Base-by-base conservation (phyloP, 78 protist species). In the Trichosphaerium sp. region DNA sequence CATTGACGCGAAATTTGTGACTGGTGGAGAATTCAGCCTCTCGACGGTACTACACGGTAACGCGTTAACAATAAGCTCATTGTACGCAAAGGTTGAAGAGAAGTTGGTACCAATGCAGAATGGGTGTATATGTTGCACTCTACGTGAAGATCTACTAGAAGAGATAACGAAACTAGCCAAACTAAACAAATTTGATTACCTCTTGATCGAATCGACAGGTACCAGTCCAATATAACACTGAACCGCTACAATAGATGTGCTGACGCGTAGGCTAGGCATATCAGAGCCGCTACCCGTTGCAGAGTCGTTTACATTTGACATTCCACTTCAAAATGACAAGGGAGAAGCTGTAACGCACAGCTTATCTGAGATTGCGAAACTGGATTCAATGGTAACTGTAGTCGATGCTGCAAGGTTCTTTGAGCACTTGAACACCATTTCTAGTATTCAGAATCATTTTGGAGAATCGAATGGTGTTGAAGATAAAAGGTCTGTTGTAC, bases 231-330 rank as follows among this genome's bases (percentile, higher is more conserved):
- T n/a, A n/a, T n/a, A n/a, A n/a, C n/a, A n/a, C n/a, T n/a, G n/a
- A n/a, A n/a, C n/a, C n/a, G n/a, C n/a, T n/a, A n/a, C n/a, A n/a
- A n/a, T n/a, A n/a, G n/a, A n/a, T n/a, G n/a, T n/a, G n/a, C n/a
- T n/a, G n/a, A n/a, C n/a, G n/a, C n/a, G n/a, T n/a, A n/a, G n/a
- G n/a, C n/a, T n/a, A n/a, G n/a, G n/a, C n/a, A 73, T 90, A 1
- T 34, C 77, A 0, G 95, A 90, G 78, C 97, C 97, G 41, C 28
- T 88, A 35, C 94, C 74, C 8, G 89, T 92, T 7, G 96, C 96
- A 5, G 90, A 89, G 58, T 81, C 94, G 0, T 89, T 92, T 58
- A 51, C 92, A 6, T 62, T 83, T 55, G 70, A n/a, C n/a, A n/a
- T n/a, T n/a, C n/a, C n/a, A n/a, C n/a, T n/a, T n/a, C n/a, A 55